Evolutionary conservation across 2,329 filamentous ascomycete genomes (phyloP).

Genomic region (Hymenoscyphus albidus): DNA sequence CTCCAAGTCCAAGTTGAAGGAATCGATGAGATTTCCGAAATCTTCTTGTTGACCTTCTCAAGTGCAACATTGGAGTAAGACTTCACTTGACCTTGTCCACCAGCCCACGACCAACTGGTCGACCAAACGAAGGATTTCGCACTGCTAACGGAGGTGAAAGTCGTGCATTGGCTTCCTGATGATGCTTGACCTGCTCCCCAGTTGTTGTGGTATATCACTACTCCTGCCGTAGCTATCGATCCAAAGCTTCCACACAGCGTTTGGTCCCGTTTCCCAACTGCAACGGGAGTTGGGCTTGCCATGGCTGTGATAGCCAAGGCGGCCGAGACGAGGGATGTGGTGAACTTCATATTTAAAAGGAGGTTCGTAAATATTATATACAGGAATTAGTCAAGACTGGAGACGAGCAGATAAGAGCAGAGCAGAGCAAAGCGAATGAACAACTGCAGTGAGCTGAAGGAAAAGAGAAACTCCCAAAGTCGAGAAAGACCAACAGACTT

Average conservation of each 20-base stretch:
- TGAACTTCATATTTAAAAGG: constrained; percentile 16
- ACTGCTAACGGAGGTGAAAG: constrained; percentile 32
- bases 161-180: constrained; percentile 40
- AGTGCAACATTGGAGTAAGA: constrained; percentile 40
- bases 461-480: background rate
- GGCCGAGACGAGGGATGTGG: constrained; percentile 12
- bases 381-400: background rate
- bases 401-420: background rate
- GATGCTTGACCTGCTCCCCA: constrained; percentile 30
- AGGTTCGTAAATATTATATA: background rate
- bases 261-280: constrained; percentile 36
- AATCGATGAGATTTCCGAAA: constrained; percentile 38
- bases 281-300: constrained; percentile 19
- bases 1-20: constrained; percentile 40
- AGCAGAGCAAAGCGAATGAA: background rate
- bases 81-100: constrained; percentile 38
- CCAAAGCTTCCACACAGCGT: constrained; percentile 29
- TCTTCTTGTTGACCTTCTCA: constrained; percentile 37
- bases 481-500: background rate
- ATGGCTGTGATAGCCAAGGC: constrained; percentile 8
- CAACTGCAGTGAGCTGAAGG: background rate
- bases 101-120: constrained; percentile 40
- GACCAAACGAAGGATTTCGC: constrained; percentile 32
- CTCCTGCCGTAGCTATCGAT: constrained; percentile 30
- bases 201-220: constrained; percentile 40